These are phyloP conservation scores for Fusarium foetens DNA, from an alignment of 2,329 filamentous ascomycete species.

Conservation along the genomic window DNA sequence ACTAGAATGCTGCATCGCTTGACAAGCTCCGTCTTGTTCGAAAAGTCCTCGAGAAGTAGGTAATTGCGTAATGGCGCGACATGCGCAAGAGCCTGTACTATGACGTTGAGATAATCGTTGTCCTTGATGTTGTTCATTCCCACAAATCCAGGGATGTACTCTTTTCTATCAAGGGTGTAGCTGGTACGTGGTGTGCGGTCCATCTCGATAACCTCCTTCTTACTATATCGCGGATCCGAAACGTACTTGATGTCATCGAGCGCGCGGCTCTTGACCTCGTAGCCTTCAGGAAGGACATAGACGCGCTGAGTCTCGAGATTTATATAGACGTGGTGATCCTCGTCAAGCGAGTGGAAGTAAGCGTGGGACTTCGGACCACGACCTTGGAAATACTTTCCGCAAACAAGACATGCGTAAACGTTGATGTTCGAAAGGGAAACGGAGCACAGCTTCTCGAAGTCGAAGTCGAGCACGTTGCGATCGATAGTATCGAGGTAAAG, in stretches of 20 bases:
- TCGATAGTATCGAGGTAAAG: constrained; percentile 98
- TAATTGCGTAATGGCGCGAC: constrained; percentile 90
- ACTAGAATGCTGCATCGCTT: constrained; percentile 89
- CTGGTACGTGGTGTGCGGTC: constrained; percentile 72
- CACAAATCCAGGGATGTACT: constrained; percentile 93
- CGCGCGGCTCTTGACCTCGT: constrained; percentile 93
- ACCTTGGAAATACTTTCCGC: constrained; percentile 97
- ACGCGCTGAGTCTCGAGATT: constrained; percentile 95
- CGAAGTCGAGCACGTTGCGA: constrained; percentile 92
- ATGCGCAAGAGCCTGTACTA: constrained; percentile 91
- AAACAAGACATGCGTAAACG: constrained; percentile 96
- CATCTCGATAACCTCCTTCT: constrained; percentile 80
- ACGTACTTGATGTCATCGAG: constrained; percentile 99
- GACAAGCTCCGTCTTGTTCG: constrained; percentile 78
- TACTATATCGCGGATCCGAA: constrained; percentile 87
- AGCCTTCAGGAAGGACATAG: constrained; percentile 93
- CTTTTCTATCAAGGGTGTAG: constrained; percentile 83
- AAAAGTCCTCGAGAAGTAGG: constrained; percentile 87
- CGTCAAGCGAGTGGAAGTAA: constrained; percentile 96
- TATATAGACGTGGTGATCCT: constrained; percentile 97
- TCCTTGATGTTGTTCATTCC: constrained; percentile 99
- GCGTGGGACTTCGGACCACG: constrained; percentile 93
- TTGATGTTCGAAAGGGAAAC: constrained; percentile 98
- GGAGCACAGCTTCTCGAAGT: constrained; percentile 98
- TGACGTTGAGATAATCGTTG: constrained; percentile 97